Evolutionary conservation across 225 moss, liverwort and hornwort species (phyloP).

Genomic region (Bryoerythrophyllum caledonicum): DNA sequence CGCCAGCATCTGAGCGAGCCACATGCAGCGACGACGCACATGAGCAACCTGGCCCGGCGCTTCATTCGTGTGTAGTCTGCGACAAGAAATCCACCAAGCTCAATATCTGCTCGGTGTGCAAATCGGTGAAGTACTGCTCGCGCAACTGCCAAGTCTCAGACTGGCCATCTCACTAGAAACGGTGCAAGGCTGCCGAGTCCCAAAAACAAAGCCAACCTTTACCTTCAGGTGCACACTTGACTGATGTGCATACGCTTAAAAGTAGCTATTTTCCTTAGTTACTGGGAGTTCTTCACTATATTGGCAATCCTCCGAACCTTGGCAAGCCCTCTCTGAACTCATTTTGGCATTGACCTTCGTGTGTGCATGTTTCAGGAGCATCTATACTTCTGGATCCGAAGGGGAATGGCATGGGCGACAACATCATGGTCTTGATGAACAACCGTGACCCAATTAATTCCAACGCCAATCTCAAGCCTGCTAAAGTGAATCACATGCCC

Average conservation of each 20-base stretch:
- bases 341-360: no score
- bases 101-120: neutral
- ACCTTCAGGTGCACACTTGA: neutral
- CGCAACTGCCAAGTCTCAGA: neutral
- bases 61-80: neutral
- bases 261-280: neutral
- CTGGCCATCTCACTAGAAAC: slow-evolving; percentile 1
- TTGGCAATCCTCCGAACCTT: no score
- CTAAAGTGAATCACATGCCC: neutral
- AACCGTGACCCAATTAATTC: neutral
- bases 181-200: neutral
- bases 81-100: neutral
- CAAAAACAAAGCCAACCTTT: neutral
- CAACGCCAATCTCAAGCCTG: neutral
- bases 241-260: neutral
- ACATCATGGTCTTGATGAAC: neutral
- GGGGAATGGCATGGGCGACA: neutral
- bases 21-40: neutral
- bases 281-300: no score
- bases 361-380: neutral
- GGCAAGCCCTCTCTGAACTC: no score
- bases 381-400: neutral
- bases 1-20: neutral
- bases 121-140: neutral
- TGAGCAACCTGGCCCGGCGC: neutral